Conservation (phyloP, 441 rosid species). For the Brassica balearica region DNA sequence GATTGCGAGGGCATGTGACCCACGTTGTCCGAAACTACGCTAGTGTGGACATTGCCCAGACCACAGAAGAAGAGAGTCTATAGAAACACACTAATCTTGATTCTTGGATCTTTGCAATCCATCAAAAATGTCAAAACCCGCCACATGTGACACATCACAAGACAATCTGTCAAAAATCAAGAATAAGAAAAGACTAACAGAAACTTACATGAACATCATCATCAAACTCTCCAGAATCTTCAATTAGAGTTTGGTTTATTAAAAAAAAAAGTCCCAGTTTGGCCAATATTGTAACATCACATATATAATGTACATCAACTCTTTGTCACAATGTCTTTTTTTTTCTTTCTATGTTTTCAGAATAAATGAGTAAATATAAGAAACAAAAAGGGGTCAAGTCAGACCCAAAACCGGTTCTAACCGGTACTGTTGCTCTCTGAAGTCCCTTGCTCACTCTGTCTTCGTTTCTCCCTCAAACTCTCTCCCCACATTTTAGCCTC, state of each 20-base stretch:
- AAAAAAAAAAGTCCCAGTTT: conserved; percentile 27
- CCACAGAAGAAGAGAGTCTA: conserved; percentile 32
- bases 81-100: conserved; percentile 34
- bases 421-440: conserved; percentile 67
- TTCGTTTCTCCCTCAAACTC: conserved; percentile 85
- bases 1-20: conserved; percentile 48
- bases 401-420: conserved; percentile 40
- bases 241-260: conserved; percentile 37
- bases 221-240: conserved; percentile 23
- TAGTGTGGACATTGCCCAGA: conserved; percentile 41
- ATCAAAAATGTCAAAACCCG: conserved; percentile 33
- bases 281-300: conserved; percentile 38
- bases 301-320: conserved; percentile 47
- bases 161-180: conserved; percentile 19
- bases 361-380: conserved; percentile 41
- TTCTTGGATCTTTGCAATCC: conserved; percentile 40
- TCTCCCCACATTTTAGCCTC: conserved; percentile 99
- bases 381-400: conserved; percentile 31
- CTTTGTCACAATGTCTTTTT: conserved; percentile 22
- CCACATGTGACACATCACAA: conserved; percentile 37
- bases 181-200: conserved; percentile 4
- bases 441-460: conserved; percentile 80
- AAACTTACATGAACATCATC: conserved; percentile 19
- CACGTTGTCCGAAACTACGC: conserved; percentile 47
- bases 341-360: conserved; percentile 38